Evolutionary conservation across 106 monocot species (phyloP), one percentile per base, ranked within the genome.

Genomic region (Phalaenopsis equestris): DNA sequence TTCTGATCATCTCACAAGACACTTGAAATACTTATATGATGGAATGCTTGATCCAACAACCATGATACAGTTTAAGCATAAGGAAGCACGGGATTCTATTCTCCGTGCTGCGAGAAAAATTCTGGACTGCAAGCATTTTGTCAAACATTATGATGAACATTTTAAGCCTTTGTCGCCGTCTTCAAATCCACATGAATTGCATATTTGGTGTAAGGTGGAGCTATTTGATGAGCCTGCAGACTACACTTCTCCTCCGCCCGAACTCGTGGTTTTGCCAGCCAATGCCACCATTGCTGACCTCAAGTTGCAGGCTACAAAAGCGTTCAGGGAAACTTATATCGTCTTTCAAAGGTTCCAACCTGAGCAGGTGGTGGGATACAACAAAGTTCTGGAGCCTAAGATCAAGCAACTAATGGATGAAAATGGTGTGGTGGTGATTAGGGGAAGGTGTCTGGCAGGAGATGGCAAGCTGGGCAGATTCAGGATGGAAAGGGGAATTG

Each of bases 91-190:
- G 3, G 82, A 80, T 17, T 30, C 77, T 24, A 82, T 83, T 7
- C 47, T 17, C 9, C 42, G 47, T 1, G 78, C 90, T 8, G 89
- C 90, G 17, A 10, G 70, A 24, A 94, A 76, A 18, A 65, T 97
- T 12, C 83, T 97, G 7, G 94, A 97, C 83, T 94, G 94, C 89
- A 97, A 97, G 78, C 93, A 87, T 39, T 92, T 94, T 56, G 77
- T 88, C 14, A 97, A 92, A 79, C 84, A 87, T 75, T 92, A 92
- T 42, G 87, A 85, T 15, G 61, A 72, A 12, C 6, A 18, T 15
- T 14, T 15, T 3, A 17, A n/a, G 4, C 80, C 21, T 3, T 19
- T 17, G 42, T 6, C 8, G 6, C 36, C 46, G 15, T 43, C 61
- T 0, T 52, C 46, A 16, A 82, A 82, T 48, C 80, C 87, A 4